A percentile compares a stretch with the other conserved stretches of the same genome.
These are phyloP conservation scores for Trichosporon faecale DNA, from an alignment of 1,284 basidiomycete species.

Conservation along the genomic window DNA sequence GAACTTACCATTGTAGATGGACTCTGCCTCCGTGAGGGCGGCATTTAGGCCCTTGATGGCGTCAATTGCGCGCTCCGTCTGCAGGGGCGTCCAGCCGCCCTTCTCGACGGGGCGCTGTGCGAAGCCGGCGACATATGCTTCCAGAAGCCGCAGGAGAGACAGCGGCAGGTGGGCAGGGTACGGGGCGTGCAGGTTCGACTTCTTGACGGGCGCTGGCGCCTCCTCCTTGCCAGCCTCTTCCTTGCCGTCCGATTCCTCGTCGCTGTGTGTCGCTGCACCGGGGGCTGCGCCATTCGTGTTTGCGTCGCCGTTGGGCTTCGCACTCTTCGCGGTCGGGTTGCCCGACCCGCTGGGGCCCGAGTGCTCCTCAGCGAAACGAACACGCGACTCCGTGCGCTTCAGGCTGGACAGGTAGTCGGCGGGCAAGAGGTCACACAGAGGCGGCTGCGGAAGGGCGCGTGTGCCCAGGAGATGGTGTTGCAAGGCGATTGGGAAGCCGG, in stretches of 20 bases:
- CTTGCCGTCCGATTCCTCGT: constrained; percentile 14
- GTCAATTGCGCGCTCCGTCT: constrained; percentile 42
- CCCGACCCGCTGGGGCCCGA: constrained; percentile 36
- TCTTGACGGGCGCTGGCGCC: constrained; percentile 23
- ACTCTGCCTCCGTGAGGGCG: constrained; percentile 44
- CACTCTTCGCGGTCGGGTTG: constrained; percentile 9
- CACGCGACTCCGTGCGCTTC: constrained; percentile 48
- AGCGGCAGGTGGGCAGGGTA: constrained; percentile 48
- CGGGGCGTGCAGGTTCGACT: constrained; percentile 42
- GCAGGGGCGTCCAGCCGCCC: constrained; percentile 45
- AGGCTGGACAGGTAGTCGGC: constrained; percentile 42
- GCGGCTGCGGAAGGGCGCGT: constrained; percentile 46
- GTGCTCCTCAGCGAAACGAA: constrained; percentile 45
- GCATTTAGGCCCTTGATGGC: constrained; percentile 38
- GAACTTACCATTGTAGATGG: constrained; percentile 42
- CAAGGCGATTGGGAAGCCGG: constrained; percentile 49
- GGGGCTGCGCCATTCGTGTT: background rate
- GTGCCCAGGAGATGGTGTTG: constrained; percentile 49
- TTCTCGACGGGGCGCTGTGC: constrained; percentile 29
- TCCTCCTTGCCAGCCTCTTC: constrained; percentile 2
- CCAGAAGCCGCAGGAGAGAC: constrained; percentile 45
- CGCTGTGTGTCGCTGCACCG: background rate
- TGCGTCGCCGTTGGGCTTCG: constrained; percentile 7
- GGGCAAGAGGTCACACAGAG: constrained; percentile 47
- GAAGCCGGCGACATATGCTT: constrained; percentile 46